phyloP scores from a whole-genome alignment of 2,329 filamentous ascomycete species.

The Colletotrichum musicola region DNA sequence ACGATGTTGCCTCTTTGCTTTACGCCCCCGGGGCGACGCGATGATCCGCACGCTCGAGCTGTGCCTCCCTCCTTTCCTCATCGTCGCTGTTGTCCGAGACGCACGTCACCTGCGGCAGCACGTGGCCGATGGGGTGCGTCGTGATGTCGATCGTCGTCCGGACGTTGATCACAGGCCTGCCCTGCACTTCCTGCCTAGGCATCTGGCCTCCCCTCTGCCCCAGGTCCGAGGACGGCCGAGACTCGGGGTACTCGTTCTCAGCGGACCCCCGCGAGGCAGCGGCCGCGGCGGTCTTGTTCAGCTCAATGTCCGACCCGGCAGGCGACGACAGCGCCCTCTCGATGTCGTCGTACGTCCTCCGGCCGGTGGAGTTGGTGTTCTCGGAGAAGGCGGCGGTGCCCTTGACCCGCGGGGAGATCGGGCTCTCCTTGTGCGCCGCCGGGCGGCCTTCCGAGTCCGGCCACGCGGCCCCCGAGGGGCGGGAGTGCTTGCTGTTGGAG shows the following conservation, averaged over 20 bases:
- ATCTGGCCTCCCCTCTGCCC: slow-evolving; percentile 14
- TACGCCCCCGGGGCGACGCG: background rate
- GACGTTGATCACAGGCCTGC: slow-evolving; percentile 32
- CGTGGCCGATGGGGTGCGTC: slow-evolving; percentile 12
- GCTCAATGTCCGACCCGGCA: slow-evolving; percentile 34
- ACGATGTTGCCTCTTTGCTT: too few relatives aligned
- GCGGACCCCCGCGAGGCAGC: background rate
- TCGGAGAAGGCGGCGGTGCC: slow-evolving; percentile 1
- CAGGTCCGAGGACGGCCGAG: slow-evolving; percentile 31
- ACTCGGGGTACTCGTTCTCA: slow-evolving; percentile 22
- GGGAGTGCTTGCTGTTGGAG: slow-evolving; percentile 33
- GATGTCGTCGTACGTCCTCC: slow-evolving; percentile 27
- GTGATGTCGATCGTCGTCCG: slow-evolving; percentile 34
- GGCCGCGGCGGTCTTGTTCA: slow-evolving; percentile 27
- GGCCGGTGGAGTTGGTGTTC: slow-evolving; percentile 11
- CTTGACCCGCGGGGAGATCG: background rate
- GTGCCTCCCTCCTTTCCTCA: background rate
- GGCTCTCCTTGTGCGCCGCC: background rate
- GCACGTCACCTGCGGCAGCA: slow-evolving; percentile 12
- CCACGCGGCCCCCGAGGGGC: slow-evolving; percentile 19
- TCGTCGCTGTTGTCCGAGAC: background rate
- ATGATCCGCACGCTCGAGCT: background rate
- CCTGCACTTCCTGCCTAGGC: slow-evolving; percentile 2
- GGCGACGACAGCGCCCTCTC: slow-evolving; percentile 19
- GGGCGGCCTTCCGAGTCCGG: background rate